These are phyloP conservation scores for Biancaea sappan DNA, from an alignment of 306 rosid genomes.

Conservation along the genomic window DNA sequence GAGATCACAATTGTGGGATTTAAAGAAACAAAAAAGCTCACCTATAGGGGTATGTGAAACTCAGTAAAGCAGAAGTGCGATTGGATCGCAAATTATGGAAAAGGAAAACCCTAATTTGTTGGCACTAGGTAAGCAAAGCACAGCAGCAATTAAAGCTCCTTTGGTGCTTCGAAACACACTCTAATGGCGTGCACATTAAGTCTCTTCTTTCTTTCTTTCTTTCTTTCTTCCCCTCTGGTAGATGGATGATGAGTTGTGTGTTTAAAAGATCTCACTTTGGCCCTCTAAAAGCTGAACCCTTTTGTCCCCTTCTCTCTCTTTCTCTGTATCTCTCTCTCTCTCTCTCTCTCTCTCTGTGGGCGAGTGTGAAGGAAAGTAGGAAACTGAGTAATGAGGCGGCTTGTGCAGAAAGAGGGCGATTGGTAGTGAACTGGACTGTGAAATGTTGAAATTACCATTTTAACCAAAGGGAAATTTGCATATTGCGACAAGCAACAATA, in stretches of 20 bases:
- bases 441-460: slow-evolving; percentile 8
- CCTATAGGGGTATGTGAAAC: background rate
- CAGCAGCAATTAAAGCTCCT: background rate
- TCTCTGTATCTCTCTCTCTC: slow-evolving; percentile 1
- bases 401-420: slow-evolving; percentile 30
- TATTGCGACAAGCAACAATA: background rate
- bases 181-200: background rate
- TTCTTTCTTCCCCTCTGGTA: background rate
- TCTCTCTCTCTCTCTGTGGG: background rate
- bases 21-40: background rate
- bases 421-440: slow-evolving; percentile 2
- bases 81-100: background rate
- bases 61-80: background rate
- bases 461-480: background rate
- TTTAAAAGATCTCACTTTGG: slow-evolving; percentile 14
- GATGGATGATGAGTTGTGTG: background rate
- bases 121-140: background rate
- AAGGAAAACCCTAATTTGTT: background rate
- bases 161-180: background rate
- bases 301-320: slow-evolving; percentile 15
- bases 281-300: slow-evolving; percentile 31
- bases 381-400: slow-evolving; percentile 51
- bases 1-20: background rate
- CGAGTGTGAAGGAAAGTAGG: background rate
- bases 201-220: background rate